Conservation (phyloP, 2,329 filamentous ascomycete species). For the Curvularia spicifera region DNA sequence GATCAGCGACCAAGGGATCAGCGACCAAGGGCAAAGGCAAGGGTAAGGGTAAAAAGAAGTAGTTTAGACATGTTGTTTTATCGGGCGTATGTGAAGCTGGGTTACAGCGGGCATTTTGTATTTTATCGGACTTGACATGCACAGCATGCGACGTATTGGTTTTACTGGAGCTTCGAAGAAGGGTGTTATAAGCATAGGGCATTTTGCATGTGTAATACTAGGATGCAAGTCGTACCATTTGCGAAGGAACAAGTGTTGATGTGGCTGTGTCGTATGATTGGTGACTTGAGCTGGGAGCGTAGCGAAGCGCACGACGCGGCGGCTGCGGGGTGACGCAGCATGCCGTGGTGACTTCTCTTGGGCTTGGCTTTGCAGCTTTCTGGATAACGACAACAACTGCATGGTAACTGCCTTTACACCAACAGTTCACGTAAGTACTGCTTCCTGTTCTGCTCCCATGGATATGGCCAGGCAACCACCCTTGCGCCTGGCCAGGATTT, state of each 20-base stretch:
- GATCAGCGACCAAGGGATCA: conserved; percentile 64
- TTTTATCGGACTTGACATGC: background rate
- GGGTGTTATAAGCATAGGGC: background rate
- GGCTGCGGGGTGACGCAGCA: conserved; percentile 21
- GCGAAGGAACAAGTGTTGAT: background rate
- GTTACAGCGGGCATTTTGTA: background rate
- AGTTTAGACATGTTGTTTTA: conserved; percentile 10
- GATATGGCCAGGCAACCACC: background rate
- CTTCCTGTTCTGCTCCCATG: background rate
- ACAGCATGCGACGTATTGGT: conserved; percentile 5
- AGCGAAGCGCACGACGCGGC: conserved; percentile 5
- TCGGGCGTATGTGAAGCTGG: conserved; percentile 7
- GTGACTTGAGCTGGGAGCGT: background rate
- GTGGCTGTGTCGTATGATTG: background rate
- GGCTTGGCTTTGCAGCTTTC: background rate
- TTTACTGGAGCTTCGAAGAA: background rate
- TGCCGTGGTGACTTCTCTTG: conserved; percentile 11
- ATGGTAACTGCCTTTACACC: background rate
- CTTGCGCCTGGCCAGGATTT: conserved; percentile 18
- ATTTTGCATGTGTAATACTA: conserved; percentile 5
- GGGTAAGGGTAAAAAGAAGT: conserved; percentile 60
- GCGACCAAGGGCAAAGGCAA: conserved; percentile 47
- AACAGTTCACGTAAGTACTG: background rate
- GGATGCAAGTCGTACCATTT: background rate
- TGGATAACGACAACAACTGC: background rate